phyloP scores from a whole-genome alignment of 2,329 filamentous ascomycete species.

The Fusarium brachygibbosum region DNA sequence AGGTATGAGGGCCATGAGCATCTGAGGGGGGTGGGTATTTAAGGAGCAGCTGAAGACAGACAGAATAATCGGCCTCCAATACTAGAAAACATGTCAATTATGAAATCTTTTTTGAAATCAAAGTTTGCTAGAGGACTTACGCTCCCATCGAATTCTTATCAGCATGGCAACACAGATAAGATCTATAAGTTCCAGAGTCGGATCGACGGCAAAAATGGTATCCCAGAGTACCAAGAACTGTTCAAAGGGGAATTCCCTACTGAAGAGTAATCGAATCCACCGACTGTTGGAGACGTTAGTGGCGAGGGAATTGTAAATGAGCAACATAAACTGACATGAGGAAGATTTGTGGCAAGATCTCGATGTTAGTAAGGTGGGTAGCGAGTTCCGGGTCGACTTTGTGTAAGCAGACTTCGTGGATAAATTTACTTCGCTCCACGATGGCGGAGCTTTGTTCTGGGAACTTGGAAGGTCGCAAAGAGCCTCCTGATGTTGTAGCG shows the following conservation, averaged over 20 bases:
- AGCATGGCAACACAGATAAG: constrained; percentile 96
- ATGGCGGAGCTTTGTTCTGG: constrained; percentile 69
- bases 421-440: constrained; percentile 85
- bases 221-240: constrained; percentile 91
- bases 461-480: constrained; percentile 34
- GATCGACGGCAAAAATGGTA: constrained; percentile 87
- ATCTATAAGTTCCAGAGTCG: constrained; percentile 84
- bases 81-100: constrained; percentile 65
- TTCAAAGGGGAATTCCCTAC: constrained; percentile 91
- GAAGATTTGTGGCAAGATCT: constrained; percentile 96
- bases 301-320: not conserved
- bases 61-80: constrained; percentile 87
- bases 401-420: constrained; percentile 85
- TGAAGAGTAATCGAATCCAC: constrained; percentile 94
- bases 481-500: constrained; percentile 29
- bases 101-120: not conserved
- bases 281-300: constrained; percentile 67
- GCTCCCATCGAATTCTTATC: constrained; percentile 88
- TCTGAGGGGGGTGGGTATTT: constrained; percentile 80
- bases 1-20: constrained; percentile 77
- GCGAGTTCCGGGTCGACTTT: constrained; percentile 87
- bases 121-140: constrained; percentile 63
- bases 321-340: constrained; percentile 75
- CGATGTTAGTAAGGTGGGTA: constrained; percentile 82
- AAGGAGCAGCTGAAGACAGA: constrained; percentile 83